Base-by-base conservation (phyloP, 1,139 yeast genomes). In the Hanseniaspora uvarum region DNA sequence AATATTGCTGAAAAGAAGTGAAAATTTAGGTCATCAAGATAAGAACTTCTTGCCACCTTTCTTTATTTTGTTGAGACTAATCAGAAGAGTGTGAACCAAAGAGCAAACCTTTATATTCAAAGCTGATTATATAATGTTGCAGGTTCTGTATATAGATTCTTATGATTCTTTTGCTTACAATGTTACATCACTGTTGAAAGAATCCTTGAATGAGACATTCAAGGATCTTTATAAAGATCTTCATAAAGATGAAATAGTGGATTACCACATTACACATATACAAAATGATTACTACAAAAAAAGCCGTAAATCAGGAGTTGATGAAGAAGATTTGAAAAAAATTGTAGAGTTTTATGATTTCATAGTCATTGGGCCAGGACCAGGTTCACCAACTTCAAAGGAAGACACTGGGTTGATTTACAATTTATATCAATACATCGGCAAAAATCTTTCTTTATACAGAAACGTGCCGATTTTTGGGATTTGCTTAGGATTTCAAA, bases 161-260 rank as follows among this genome's bases (percentile, higher is more conserved):
- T 89, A 92, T 64, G 98, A 92, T 67, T 89, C 97, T 11, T 92
- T 89, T 72, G 84, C 96, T 4, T 85, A 79, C 69, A 92, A 92
- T 65, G 76, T 92, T 54, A 78, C 79, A 36, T 76, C 78, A 55
- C 73, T 89, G 36, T 67, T 92, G n/a, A 78, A 75, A 58, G 37
- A 41, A 31, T 47, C 52, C 5, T 28, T 52, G 14, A 30, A 28
- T 31, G 66, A 68, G 18, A 67, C 64, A 39, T 43, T 52, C 12
- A 48, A 46, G 14, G 46, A 36, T 28, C 46, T 56, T 24, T 28
- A 16, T 41, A 12, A 12, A 28, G 7, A 28, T 8, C 7, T n/a
- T n/a, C n/a, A n/a, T n/a, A 51, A 46, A 16, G 56, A 56, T n/a
- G 72, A 79, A 12, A 75, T 84, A 0, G 11, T 24, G 5, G 74